A percentile compares a stretch with the other conserved stretches of the same genome.
Evolutionary conservation across 495 filamentous ascomycete species (phyloP).

Genomic region (Cercophora newfieldiana): DNA sequence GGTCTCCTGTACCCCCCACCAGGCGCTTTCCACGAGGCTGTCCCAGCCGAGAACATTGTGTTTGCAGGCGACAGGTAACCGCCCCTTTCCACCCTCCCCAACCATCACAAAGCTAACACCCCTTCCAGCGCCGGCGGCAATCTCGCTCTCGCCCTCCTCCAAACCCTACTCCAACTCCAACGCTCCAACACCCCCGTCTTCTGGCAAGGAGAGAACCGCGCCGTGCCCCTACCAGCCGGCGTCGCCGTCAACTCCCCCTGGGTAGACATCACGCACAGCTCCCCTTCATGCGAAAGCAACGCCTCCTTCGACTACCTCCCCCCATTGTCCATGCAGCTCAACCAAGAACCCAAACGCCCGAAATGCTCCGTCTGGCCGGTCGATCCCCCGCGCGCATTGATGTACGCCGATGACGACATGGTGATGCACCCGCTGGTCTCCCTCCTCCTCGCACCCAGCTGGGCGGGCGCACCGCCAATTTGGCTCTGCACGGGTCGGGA

Average conservation of each 20-base stretch:
- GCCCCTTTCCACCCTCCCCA: neutral
- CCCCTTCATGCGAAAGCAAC: slow-evolving; percentile 68
- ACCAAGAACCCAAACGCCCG: slow-evolving; percentile 43
- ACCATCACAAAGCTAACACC: neutral
- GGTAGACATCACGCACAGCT: slow-evolving; percentile 72
- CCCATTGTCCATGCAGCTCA: slow-evolving; percentile 34
- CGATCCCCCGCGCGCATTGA: slow-evolving; percentile 63
- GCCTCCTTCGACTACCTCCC: slow-evolving; percentile 75
- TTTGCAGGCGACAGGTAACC: slow-evolving; percentile 70
- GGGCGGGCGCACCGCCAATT: slow-evolving; percentile 69
- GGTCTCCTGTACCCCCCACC: slow-evolving; percentile 77
- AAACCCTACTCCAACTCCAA: slow-evolving; percentile 70
- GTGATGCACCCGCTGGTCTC: slow-evolving; percentile 75
- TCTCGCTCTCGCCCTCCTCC: slow-evolving; percentile 68
- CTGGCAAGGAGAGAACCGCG: slow-evolving; percentile 61
- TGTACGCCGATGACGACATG: slow-evolving; percentile 65
- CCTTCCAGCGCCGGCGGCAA: slow-evolving; percentile 80
- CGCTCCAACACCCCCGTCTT: slow-evolving; percentile 51
- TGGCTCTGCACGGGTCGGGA: slow-evolving; percentile 80
- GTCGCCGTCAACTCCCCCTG: slow-evolving; percentile 67
- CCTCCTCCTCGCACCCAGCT: slow-evolving; percentile 63
- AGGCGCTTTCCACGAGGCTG: slow-evolving; percentile 67
- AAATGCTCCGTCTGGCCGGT: slow-evolving; percentile 70
- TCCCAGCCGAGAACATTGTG: slow-evolving; percentile 70
- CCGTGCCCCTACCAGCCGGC: slow-evolving; percentile 70